Conservation (phyloP, 208 protist genomes). For the Trypanosoma cruzi region DNA sequence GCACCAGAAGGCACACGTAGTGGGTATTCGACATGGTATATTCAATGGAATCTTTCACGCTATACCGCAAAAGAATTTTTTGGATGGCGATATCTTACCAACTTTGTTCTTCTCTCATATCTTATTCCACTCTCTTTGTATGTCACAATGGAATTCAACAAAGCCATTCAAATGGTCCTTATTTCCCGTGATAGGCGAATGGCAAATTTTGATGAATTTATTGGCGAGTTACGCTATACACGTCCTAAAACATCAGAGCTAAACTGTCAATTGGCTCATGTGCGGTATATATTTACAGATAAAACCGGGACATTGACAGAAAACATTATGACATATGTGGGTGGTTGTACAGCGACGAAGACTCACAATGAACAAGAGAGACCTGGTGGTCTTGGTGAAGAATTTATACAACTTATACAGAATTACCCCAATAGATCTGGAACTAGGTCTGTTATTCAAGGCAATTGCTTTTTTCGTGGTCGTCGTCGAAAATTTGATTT, state of each 20-base stretch:
- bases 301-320: conserved; percentile 94
- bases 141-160: conserved; percentile 91
- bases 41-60: conserved; percentile 57
- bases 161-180: conserved; percentile 85
- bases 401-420: conserved; percentile 31
- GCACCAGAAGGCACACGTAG: conserved; percentile 29
- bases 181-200: conserved; percentile 80
- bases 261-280: conserved; percentile 86
- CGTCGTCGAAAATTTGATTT: no score
- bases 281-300: conserved; percentile 92
- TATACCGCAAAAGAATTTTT: conserved; percentile 48
- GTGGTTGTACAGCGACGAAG: conserved; percentile 29
- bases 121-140: conserved; percentile 94
- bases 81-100: conserved; percentile 81
- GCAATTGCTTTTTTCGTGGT: no score
- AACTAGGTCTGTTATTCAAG: no score
- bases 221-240: conserved; percentile 43
- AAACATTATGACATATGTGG: conserved; percentile 88
- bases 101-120: conserved; percentile 91
- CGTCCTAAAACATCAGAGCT: conserved; percentile 86
- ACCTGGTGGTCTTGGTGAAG: conserved; percentile 62
- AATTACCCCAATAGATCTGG: background rate
- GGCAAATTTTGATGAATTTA: conserved; percentile 93
- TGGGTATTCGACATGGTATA: conserved; percentile 59
- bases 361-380: conserved; percentile 62